A percentile compares a stretch with the other conserved stretches of the same genome.
phyloP scores from a whole-genome alignment of 371 early-diverging fungal genomes.

The Mortierella sp. region DNA sequence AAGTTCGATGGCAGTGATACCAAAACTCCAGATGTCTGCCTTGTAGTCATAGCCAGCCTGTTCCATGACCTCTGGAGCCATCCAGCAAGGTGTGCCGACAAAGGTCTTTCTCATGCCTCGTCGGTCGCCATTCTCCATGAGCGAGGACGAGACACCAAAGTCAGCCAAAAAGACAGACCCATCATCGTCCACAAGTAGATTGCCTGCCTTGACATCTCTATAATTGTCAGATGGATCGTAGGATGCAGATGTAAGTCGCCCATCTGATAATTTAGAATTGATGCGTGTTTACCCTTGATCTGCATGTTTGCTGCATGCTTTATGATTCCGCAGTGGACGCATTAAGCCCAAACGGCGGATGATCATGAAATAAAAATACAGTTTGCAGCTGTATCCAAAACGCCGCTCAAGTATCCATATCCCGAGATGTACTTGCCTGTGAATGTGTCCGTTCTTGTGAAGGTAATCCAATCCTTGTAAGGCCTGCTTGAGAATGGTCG shows the following conservation, averaged over 20 bases:
- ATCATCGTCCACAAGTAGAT: slow-evolving; percentile 86
- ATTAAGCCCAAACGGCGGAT: neutral
- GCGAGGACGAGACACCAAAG: slow-evolving; percentile 89
- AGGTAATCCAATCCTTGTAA: slow-evolving; percentile 89
- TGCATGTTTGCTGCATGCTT: neutral
- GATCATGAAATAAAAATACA: neutral
- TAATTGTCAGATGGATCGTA: neutral
- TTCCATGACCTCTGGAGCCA: slow-evolving; percentile 85
- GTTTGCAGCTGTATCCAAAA: neutral
- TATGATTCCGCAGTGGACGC: slow-evolving; percentile 1
- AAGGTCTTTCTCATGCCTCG: slow-evolving; percentile 87
- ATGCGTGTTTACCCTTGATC: neutral
- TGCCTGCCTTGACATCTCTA: slow-evolving; percentile 93
- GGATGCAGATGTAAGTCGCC: neutral
- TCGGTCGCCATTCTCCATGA: slow-evolving; percentile 85
- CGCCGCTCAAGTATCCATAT: neutral
- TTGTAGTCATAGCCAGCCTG: slow-evolving; percentile 87
- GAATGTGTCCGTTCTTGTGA: slow-evolving; percentile 91
- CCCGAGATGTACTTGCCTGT: slow-evolving; percentile 59
- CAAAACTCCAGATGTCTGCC: slow-evolving; percentile 96
- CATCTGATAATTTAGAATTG: neutral
- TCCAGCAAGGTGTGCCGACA: slow-evolving; percentile 95
- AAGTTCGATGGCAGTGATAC: slow-evolving; percentile 91
- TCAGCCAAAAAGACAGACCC: slow-evolving; percentile 90
- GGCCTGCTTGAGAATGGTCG: slow-evolving; percentile 89